Base-by-base conservation (phyloP, 441 rosid genomes). In the Erodium moschatum region DNA sequence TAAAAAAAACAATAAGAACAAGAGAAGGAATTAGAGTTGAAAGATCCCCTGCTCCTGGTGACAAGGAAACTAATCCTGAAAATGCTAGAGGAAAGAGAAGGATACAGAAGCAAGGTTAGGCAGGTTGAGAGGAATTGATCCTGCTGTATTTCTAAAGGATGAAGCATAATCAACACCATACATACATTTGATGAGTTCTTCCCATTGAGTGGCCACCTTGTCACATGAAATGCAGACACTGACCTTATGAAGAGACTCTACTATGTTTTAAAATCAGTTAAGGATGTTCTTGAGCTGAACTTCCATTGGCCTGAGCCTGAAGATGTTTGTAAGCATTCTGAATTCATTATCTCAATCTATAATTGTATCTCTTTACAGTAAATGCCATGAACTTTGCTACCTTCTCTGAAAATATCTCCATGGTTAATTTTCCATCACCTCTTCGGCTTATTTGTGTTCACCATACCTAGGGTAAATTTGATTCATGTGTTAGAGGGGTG, bases 91-190 rank as follows among this genome's bases (percentile, higher is more conserved):
- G 80, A 63, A 87, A 86, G 82, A 83, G 91, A 69, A 90, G 84
- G 79, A 75, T 84, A 77, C 91, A 89, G 84, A 78, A 78, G 29
- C 93, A 87, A 76, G 92, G n/a, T n/a, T n/a, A n/a, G n/a, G 97
- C 73, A 94, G 81, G 75, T 94, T 97, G 97, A 88, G 74, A 81
- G 97, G 99, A 44, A 82, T 91, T 21, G 93, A 94, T 67, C 99
- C 96, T 18, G 88, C 91, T 75, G 76, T 91, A 72, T 89, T 91
- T 79, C 80, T 94, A 82, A 85, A 83, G 76, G 97, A 94, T 74
- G 90, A 91, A 81, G 68, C 31, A 81, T 85, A 71, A 83, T 91
- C 74, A 75, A 80, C 66, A 79, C 85, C 81, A 89, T 94, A 73
- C n/a, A n/a, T n/a, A n/a, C n/a, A n/a, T n/a, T 94, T 67, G 81